Percentiles rank a stretch among this genome's conserved stretches.
These are phyloP conservation scores for Macroventuria anomochaeta DNA, from an alignment of 2,329 filamentous ascomycete species.

Conservation along the genomic window DNA sequence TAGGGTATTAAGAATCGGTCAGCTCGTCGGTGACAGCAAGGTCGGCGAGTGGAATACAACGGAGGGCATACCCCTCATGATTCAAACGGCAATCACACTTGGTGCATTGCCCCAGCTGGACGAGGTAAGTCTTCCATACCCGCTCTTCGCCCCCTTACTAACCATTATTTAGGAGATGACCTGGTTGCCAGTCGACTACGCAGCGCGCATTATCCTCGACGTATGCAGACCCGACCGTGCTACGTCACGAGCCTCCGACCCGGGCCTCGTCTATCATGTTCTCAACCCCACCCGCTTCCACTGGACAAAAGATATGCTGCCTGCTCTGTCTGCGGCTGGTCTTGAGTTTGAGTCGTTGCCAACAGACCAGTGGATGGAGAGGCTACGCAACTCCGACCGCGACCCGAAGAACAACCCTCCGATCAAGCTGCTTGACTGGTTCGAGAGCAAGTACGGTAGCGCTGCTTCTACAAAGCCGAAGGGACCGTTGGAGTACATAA, in stretches of 20 bases:
- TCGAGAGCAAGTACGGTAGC: slow-evolving; percentile 37
- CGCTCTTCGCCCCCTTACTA: not conserved
- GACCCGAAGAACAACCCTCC: slow-evolving; percentile 36
- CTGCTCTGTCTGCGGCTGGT: slow-evolving; percentile 56
- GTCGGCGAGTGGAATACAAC: slow-evolving; percentile 58
- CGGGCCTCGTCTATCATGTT: slow-evolving; percentile 58
- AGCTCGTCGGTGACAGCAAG: slow-evolving; percentile 57
- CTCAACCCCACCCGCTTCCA: slow-evolving; percentile 58
- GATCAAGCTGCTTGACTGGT: slow-evolving; percentile 40
- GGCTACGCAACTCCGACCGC: slow-evolving; percentile 26
- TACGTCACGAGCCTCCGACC: not conserved
- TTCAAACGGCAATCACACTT: slow-evolving; percentile 55
- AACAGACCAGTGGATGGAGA: slow-evolving; percentile 35
- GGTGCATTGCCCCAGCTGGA: slow-evolving; percentile 56
- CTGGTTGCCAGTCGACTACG: slow-evolving; percentile 56
- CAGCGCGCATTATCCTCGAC: slow-evolving; percentile 46
- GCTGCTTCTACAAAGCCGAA: slow-evolving; percentile 14
- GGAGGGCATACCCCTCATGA: slow-evolving; percentile 60
- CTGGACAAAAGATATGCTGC: slow-evolving; percentile 63
- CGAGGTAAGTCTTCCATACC: slow-evolving; percentile 31
- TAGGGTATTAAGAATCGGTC: slow-evolving; percentile 52
- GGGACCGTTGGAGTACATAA: slow-evolving; percentile 23
- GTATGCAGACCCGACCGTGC: not conserved
- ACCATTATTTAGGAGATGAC: slow-evolving; percentile 20
- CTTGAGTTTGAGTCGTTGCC: slow-evolving; percentile 31